phyloP scores from a whole-genome alignment of 1,284 basidiomycete genomes.

The Puccinia coronata region DNA sequence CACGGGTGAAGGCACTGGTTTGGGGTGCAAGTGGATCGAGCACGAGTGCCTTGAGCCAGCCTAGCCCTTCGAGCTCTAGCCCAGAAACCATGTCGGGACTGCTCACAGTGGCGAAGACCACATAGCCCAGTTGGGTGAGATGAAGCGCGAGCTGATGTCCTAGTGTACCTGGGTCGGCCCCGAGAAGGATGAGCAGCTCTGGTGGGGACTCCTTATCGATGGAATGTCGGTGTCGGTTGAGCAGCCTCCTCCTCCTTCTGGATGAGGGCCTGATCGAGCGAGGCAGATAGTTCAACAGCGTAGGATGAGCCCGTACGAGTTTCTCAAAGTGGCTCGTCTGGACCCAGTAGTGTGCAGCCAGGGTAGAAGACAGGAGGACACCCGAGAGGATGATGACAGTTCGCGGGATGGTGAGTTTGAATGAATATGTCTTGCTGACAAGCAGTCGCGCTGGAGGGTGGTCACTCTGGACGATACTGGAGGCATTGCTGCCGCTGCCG shows the following conservation, averaged over 20 bases:
- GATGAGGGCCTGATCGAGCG: background rate
- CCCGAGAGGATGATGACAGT: background rate
- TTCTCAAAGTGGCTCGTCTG: background rate
- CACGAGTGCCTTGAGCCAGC: constrained; percentile 41
- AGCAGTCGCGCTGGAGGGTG: background rate
- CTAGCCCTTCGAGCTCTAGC: background rate
- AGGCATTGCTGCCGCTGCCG: background rate
- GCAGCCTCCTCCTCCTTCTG: background rate
- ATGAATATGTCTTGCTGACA: background rate
- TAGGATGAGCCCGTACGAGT: constrained; percentile 26
- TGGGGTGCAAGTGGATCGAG: constrained; percentile 18
- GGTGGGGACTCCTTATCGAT: background rate
- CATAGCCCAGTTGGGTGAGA: constrained; percentile 5
- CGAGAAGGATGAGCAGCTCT: constrained; percentile 30
- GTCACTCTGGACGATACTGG: background rate
- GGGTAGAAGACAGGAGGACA: constrained; percentile 1
- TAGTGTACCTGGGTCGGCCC: constrained; percentile 31
- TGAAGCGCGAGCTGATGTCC: constrained; percentile 27
- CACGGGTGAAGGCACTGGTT: constrained; percentile 12
- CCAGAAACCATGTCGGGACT: background rate
- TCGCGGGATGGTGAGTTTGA: background rate
- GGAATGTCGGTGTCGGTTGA: background rate
- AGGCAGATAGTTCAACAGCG: background rate
- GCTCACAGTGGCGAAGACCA: constrained; percentile 32
- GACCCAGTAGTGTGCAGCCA: background rate